phyloP scores from a whole-genome alignment of 495 filamentous ascomycete genomes.

The Penicillium malachiteum region DNA sequence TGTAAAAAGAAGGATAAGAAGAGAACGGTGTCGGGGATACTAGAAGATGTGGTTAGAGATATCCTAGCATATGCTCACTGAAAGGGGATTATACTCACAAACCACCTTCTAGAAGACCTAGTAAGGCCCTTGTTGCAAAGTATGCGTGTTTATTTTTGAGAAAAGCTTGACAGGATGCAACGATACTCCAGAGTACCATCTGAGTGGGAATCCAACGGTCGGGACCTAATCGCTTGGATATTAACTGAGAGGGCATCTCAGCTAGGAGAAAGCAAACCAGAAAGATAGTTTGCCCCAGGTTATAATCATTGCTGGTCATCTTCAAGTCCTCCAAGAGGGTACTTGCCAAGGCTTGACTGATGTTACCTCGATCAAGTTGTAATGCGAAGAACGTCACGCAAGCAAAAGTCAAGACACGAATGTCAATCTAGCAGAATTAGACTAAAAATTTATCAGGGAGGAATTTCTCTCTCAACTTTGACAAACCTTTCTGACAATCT shows the following conservation, averaged over 20 bases:
- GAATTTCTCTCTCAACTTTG: not conserved
- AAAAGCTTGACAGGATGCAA: conserved; percentile 27
- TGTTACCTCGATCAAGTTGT: conserved; percentile 68
- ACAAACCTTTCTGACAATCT: conserved; percentile 14
- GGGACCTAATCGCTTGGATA: conserved; percentile 13
- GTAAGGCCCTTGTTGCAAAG: conserved; percentile 56
- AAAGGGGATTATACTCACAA: conserved; percentile 34
- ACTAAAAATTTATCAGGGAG: not conserved
- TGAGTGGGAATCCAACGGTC: conserved; percentile 33
- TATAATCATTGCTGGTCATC: conserved; percentile 51
- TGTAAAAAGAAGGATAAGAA: conserved; percentile 76
- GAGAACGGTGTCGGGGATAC: conserved; percentile 37
- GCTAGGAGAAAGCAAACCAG: conserved; percentile 8
- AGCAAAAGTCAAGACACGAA: conserved; percentile 54
- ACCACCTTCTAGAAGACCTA: conserved; percentile 62
- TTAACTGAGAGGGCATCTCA: conserved; percentile 33
- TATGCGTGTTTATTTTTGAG: conserved; percentile 56
- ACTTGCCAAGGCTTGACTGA: conserved; percentile 59
- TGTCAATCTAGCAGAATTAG: conserved; percentile 29
- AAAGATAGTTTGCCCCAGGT: conserved; percentile 24
- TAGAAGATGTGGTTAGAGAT: not conserved
- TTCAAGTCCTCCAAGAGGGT: conserved; percentile 52
- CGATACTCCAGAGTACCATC: conserved; percentile 31
- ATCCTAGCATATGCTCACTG: too few relatives aligned
- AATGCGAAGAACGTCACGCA: conserved; percentile 49